Conservation (phyloP, 768 basidiomycete species). For the Tylopilus balloui region DNA sequence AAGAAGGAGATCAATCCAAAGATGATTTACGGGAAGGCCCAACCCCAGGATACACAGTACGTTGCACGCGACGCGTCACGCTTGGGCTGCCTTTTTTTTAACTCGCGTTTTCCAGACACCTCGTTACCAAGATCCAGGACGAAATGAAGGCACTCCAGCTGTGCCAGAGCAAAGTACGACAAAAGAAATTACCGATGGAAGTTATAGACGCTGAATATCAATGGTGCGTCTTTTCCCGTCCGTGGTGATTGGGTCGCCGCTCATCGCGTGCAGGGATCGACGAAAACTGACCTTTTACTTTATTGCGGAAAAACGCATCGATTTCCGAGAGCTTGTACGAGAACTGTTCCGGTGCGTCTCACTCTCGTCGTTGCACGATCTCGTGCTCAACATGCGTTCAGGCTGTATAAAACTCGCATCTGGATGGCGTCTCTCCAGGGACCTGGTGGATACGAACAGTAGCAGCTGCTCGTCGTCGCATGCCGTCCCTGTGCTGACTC, state of each 20-base stretch:
- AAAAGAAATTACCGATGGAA: slow-evolving; percentile 96
- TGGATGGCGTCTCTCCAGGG: slow-evolving; percentile 89
- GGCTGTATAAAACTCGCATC: slow-evolving; percentile 89
- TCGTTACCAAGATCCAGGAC: slow-evolving; percentile 82
- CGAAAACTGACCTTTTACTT: slow-evolving; percentile 99
- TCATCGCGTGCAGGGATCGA: slow-evolving; percentile 67
- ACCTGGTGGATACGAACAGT: slow-evolving; percentile 41
- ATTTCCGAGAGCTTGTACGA: slow-evolving; percentile 93
- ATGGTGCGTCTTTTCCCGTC: slow-evolving; percentile 50
- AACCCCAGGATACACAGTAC: slow-evolving; percentile 75
- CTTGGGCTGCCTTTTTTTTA: too few relatives aligned
- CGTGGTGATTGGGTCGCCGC: neutral
- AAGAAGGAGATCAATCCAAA: slow-evolving; percentile 97
- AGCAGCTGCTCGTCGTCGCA: slow-evolving; percentile 12
- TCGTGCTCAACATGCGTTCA: slow-evolving; percentile 24
- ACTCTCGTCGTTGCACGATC: slow-evolving; percentile 2
- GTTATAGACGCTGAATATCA: slow-evolving; percentile 99
- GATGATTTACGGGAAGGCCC: slow-evolving; percentile 90
- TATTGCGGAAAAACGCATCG: slow-evolving; percentile 90
- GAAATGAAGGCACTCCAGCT: slow-evolving; percentile 89
- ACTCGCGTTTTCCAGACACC: slow-evolving; percentile 43
- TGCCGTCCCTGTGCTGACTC: neutral
- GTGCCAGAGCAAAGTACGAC: slow-evolving; percentile 87
- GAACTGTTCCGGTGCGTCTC: slow-evolving; percentile 76
- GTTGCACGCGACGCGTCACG: slow-evolving; percentile 14